These are phyloP conservation scores for Ustilago tritici DNA, from an alignment of 1,284 basidiomycete species.

Conservation along the genomic window DNA sequence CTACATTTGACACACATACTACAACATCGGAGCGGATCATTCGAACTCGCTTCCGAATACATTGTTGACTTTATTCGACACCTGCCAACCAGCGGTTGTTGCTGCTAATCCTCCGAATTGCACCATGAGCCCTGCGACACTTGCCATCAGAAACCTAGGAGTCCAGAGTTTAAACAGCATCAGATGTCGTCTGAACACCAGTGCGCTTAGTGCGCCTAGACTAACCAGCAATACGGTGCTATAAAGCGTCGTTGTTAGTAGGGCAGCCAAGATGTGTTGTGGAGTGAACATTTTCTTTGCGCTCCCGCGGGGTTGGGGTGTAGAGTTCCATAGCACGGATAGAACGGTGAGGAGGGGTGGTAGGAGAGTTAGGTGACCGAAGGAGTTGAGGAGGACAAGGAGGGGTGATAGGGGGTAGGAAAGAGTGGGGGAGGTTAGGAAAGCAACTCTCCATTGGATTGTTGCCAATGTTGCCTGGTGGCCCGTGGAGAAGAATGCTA, in stretches of 20 bases:
- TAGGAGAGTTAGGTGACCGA: constrained; percentile 79
- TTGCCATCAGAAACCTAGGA: constrained; percentile 88
- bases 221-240: constrained; percentile 73
- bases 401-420: constrained; percentile 81
- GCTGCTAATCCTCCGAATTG: constrained; percentile 71
- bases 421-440: constrained; percentile 76
- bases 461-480: constrained; percentile 90
- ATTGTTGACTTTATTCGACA: constrained; percentile 46
- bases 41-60: constrained; percentile 52
- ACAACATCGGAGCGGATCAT: not conserved
- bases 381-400: constrained; percentile 83
- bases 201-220: constrained; percentile 76
- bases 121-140: constrained; percentile 71
- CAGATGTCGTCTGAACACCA: constrained; percentile 84
- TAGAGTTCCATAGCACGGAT: constrained; percentile 88
- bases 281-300: constrained; percentile 25
- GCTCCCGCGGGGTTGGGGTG: constrained; percentile 72
- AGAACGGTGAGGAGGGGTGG: constrained; percentile 78
- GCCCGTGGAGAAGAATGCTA: constrained; percentile 87
- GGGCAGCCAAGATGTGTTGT: constrained; percentile 71
- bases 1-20: too few relatives aligned
- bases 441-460: constrained; percentile 96
- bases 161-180: constrained; percentile 99
- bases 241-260: constrained; percentile 79
- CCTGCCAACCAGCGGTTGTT: constrained; percentile 38